Evolutionary conservation across 1,284 basidiomycete genomes (phyloP).

Genomic region (Leucoagaricus sp.): DNA sequence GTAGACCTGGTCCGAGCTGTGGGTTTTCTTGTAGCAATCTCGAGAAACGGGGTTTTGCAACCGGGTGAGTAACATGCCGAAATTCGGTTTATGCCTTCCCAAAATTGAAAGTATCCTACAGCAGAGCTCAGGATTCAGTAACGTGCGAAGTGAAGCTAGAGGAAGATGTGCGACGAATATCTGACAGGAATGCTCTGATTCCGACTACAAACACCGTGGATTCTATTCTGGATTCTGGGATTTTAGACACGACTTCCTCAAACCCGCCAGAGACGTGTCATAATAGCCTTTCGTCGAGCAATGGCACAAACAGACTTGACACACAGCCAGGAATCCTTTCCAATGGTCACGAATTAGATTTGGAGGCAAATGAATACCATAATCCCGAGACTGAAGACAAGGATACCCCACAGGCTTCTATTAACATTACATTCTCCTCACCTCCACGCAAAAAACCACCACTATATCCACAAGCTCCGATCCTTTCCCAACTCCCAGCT

Average conservation of each 20-base stretch:
- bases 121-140: not conserved
- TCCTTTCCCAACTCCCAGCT: constrained; percentile 16
- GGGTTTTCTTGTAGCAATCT: not conserved
- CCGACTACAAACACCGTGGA: no score
- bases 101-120: not conserved
- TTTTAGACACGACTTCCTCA: not conserved
- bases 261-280: not conserved
- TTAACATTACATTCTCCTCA: not conserved
- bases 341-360: not conserved
- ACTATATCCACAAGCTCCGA: constrained; percentile 8
- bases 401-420: not conserved
- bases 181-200: not conserved
- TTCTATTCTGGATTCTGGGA: not conserved
- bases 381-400: not conserved
- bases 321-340: not conserved
- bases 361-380: not conserved
- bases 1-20: constrained; percentile 6
- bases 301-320: not conserved
- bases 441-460: not conserved
- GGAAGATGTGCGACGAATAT: not conserved
- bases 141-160: not conserved
- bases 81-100: not conserved
- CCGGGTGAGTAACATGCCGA: constrained; percentile 1
- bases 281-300: not conserved
- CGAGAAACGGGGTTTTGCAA: not conserved